Base-by-base conservation (phyloP, 345 rosid genomes). In the Eucalyptus decipiens region DNA sequence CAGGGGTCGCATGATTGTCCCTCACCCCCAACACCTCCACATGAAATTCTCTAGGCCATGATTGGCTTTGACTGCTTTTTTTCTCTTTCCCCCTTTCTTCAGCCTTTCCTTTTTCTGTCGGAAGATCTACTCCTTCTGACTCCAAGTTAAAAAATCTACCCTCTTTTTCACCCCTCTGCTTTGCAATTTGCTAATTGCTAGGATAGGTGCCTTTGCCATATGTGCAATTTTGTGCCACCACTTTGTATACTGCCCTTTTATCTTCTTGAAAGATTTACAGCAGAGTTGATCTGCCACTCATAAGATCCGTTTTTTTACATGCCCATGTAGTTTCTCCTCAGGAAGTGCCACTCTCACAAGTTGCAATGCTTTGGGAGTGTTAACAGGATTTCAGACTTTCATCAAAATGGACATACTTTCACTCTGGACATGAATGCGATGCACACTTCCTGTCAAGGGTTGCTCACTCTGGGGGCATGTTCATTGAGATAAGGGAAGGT, bases 21-120 rank as follows among this genome's bases (percentile, higher is more conserved):
- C 91, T 92, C 47, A 87, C 87, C 89, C 89, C 96, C 93, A 94
- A 92, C 95, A 96, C 86, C 92, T 92, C 93, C 95, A 94, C 96
- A 93, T 94, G 96, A 96, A 93, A 93, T 89, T 96, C 94, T 94
- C 90, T 94, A 93, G 94, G 89, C 86, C 94, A 94, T 92, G 93
- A 96, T 97, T 97, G 96, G 94, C 60, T 95, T 97, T 97, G 99
- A 96, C 97, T 89, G 93, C 98, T 92, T 96, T 95, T 95, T 91
- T 19, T 19, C 24, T 18, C 45, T 10, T 23, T 37, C 83, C 8
- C 45, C 28, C 12, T 37, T 72, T 37, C 83, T 37, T 72, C 40
- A 37, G 83, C 45, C 83, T 37, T 6, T 37, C 88, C 87, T 90
- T 90, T 65, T 51, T 47, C n/a, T 56, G 60, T 54, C 42, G 58